A percentile compares a stretch with the other conserved stretches of the same genome.
These are phyloP conservation scores for Fusarium anguioides DNA, from an alignment of 2,329 filamentous ascomycete species.

Conservation along the genomic window DNA sequence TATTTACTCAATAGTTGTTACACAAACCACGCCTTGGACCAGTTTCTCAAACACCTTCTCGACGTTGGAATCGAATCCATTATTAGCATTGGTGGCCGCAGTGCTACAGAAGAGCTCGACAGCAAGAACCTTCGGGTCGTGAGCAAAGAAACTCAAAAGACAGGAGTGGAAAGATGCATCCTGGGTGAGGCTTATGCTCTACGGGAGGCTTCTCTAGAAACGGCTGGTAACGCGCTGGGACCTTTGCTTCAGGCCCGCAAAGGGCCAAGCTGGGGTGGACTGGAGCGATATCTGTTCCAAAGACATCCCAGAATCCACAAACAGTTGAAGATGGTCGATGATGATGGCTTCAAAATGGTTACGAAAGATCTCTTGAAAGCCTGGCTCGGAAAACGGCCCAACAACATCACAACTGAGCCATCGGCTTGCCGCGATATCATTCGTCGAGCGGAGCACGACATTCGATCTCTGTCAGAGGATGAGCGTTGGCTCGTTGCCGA, in stretches of 20 bases:
- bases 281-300: background rate
- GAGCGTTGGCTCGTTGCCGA: conserved; percentile 5
- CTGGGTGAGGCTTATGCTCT: background rate
- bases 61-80: conserved; percentile 59
- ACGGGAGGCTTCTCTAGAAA: background rate
- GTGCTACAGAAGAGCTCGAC: conserved; percentile 1
- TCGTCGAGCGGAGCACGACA: background rate
- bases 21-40: conserved; percentile 60
- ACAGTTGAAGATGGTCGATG: background rate
- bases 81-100: conserved; percentile 65
- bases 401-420: too few relatives aligned
- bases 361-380: background rate
- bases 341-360: background rate
- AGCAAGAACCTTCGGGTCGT: conserved; percentile 15
- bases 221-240: background rate
- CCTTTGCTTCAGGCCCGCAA: background rate
- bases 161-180: background rate
- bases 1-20: conserved; percentile 56
- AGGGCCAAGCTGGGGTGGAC: background rate
- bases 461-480: background rate
- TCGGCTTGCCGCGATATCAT: too few relatives aligned
- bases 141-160: background rate
- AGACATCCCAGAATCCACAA: background rate
- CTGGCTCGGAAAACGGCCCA: background rate
- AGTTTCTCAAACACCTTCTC: conserved; percentile 68